Conservation (phyloP, 441 rosid species). For the Mallotus japonicus region DNA sequence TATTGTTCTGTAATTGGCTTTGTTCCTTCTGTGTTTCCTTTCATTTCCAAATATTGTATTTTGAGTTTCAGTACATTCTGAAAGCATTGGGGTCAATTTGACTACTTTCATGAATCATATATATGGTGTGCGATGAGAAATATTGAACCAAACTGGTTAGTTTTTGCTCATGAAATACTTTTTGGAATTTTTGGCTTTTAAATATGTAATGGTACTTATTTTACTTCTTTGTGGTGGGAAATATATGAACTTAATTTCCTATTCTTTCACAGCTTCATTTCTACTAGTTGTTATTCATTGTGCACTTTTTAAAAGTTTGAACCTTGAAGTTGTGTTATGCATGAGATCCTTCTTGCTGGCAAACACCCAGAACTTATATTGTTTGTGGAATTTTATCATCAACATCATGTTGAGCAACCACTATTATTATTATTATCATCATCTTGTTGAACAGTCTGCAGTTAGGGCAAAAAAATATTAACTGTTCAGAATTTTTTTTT, state of each 20-base stretch:
- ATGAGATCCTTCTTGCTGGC: not conserved
- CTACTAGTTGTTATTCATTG: not conserved
- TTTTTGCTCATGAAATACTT: slow-evolving; percentile 1
- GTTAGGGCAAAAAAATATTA: too few relatives aligned
- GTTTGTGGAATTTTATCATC: not conserved
- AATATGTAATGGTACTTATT: not conserved
- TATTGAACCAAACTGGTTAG: slow-evolving; percentile 22
- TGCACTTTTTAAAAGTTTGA: slow-evolving; percentile 1
- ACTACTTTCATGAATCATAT: slow-evolving; percentile 21
- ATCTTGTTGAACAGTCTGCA: too few relatives aligned
- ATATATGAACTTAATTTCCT: slow-evolving; percentile 10
- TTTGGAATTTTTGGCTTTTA: not conserved
- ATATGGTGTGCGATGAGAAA: slow-evolving; percentile 14
- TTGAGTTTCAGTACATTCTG: slow-evolving; percentile 18
- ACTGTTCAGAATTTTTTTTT: too few relatives aligned
- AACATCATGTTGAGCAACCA: slow-evolving; percentile 15
- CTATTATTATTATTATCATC: not conserved
- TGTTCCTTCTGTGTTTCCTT: slow-evolving; percentile 6
- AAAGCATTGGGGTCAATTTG: slow-evolving; percentile 29
- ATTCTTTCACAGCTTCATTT: not conserved
- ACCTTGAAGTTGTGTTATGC: not conserved
- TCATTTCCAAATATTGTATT: slow-evolving; percentile 19
- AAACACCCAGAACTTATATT: not conserved
- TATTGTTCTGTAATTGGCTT: slow-evolving; percentile 22
- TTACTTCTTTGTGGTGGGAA: not conserved